Evolutionary conservation across 805 yeast species (phyloP), one percentile per base, ranked within the genome.

Genomic region (Cyberlindnera mrakii): DNA sequence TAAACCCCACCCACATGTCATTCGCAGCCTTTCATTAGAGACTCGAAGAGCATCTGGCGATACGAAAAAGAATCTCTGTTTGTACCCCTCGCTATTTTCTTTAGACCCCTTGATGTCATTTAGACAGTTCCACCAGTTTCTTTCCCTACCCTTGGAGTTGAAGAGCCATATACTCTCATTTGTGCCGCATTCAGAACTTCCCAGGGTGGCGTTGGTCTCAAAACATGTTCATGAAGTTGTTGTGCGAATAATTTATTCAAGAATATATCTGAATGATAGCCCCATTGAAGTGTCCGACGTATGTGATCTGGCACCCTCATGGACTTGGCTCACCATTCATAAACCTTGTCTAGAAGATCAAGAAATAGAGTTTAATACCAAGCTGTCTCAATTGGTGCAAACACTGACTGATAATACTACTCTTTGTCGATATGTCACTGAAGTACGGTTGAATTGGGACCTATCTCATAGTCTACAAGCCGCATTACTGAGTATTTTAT

Each of bases 381-480:
- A 62, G 35, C 44, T 68, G 18, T 20, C 29, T 14, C 42, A 46
- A 31, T 48, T 68, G 15, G 52, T 67, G 3, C 32, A 53, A 11
- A 50, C 68, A 0, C 42, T 67, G 5, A 35, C 47, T 10, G 47
- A 52, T 20, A 62, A 61, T 39, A 27, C 33, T 3, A 9, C 23
- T 8, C 45, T 48, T 1, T 55, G 59, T 11, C 52, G 58, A 15
- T 48, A 60, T 19, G 60, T 69, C 4, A 58, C 57, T 27, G 68
- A 71, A 62, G 60, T 69, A 3, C 50, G 74, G 41, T 57, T 69
- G 33, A 69, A 68, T 46, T 69, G 74, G 74, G 74, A 69, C 52
- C 49, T 68, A 25, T 63, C 64, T 40, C 42, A 63, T 1, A 35
- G 33, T 1, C 41, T 59, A 13, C 73, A 68, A 46, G 55, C 44